Base-by-base conservation (phyloP, 805 yeast species). In the Lipomyces yamadae region DNA sequence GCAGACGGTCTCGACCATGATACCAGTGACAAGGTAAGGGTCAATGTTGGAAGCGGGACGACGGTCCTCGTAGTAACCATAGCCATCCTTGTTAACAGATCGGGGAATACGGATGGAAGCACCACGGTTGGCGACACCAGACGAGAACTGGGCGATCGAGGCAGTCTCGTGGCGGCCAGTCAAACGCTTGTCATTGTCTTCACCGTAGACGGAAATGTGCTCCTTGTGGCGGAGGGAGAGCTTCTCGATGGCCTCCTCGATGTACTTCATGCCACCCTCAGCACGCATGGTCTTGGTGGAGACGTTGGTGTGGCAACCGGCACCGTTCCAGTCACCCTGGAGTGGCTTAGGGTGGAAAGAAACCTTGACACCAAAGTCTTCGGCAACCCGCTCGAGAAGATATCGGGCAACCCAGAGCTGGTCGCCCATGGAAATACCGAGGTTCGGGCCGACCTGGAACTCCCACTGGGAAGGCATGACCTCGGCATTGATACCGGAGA, bases 391-490 rank as follows among this genome's bases (percentile, higher is more conserved):
- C 82, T 87, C 88, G 78, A 95, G 84, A 76, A 95, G 83, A 81
- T 91, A 95, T 82, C 99, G 89, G 69, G 97, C 95, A 78, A 93
- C 86, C 94, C 98, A 94, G 79, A 95, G 86, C 81, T 94, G 89
- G 81, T 94, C 99, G 80, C 98, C 98, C 98, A 94, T 94, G 74
- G 82, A 80, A 79, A 95, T 94, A 78, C 99, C 99, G 72, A 82
- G 86, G 81, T 97, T 92, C 73, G 99, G 98, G 76, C 99, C 99
- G 74, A 94, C 98, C 86, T 94, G 99, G 91, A 91, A 94, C 85
- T 94, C 99, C 99, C 99, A 94, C 86, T 94, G 99, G 69, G 98
- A 92, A 68, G 99, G 99, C 98, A 94, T 95, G 72, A 94, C 99
- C 85, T 94, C 99, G 75, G 98, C 99, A 81, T 95, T 94, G 80